Evolutionary conservation across 106 monocot species (phyloP).

Genomic region (Gastrodia elata): DNA sequence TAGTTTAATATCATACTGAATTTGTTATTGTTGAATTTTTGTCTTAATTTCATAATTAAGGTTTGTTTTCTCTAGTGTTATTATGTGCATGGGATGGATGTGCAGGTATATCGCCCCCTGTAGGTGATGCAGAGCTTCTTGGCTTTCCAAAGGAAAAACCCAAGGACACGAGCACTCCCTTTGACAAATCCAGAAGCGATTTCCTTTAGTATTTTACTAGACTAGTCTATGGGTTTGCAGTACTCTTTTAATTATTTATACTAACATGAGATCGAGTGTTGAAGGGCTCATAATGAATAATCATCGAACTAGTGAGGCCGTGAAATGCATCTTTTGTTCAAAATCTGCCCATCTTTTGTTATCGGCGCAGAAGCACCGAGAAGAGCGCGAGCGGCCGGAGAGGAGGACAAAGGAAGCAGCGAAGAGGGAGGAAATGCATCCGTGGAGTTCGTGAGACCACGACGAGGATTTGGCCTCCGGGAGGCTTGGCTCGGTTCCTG

Average conservation of each 20-base stretch:
- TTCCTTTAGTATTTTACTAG: too few relatives aligned
- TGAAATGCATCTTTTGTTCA: too few relatives aligned
- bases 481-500: conserved; percentile 60
- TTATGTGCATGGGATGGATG: conserved; percentile 2
- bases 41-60: too few relatives aligned
- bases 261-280: too few relatives aligned
- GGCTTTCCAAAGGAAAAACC: conserved; percentile 46
- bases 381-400: conserved; percentile 24
- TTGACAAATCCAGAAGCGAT: conserved; percentile 62
- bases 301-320: too few relatives aligned
- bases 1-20: too few relatives aligned
- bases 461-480: conserved; percentile 86
- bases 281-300: too few relatives aligned
- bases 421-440: conserved; percentile 62
- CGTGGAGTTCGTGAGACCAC: conserved; percentile 94
- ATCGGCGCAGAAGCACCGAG: conserved; percentile 65
- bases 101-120: conserved; percentile 80
- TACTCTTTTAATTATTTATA: too few relatives aligned
- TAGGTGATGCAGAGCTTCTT: conserved; percentile 90
- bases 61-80: too few relatives aligned
- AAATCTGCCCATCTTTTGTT: too few relatives aligned
- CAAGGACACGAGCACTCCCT: conserved; percentile 71
- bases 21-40: too few relatives aligned
- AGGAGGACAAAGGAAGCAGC: conserved; percentile 23
- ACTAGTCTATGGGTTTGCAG: too few relatives aligned